Percentiles rank a stretch among this genome's conserved stretches.
These are phyloP conservation scores for Russula foetens DNA, from an alignment of 768 basidiomycete species.

Conservation along the genomic window DNA sequence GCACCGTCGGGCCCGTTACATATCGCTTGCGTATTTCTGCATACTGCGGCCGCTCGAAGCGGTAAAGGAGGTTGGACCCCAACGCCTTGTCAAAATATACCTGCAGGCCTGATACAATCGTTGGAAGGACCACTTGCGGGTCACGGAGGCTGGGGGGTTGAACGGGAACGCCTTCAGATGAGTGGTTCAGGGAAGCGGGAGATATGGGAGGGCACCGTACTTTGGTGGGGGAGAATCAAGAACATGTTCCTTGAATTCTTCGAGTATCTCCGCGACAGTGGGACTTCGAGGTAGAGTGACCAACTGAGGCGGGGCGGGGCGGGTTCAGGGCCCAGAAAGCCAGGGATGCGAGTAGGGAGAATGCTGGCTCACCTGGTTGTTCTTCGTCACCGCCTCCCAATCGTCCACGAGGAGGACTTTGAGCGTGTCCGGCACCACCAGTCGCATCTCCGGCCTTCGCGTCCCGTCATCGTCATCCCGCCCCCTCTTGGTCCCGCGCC, in stretches of 20 bases:
- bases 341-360: no score
- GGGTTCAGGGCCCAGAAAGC: neutral
- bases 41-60: constrained; percentile 93
- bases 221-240: constrained; percentile 37
- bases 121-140: constrained; percentile 61
- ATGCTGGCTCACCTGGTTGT: constrained; percentile 70
- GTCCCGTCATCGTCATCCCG: constrained; percentile 77
- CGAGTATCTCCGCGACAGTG: constrained; percentile 66
- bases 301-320: constrained; percentile 41
- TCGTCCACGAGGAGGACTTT: constrained; percentile 91
- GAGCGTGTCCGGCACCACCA: constrained; percentile 82
- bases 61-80: constrained; percentile 85
- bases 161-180: neutral
- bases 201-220: constrained; percentile 27
- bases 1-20: constrained; percentile 64
- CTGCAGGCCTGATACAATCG: constrained; percentile 76
- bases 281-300: constrained; percentile 78
- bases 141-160: constrained; percentile 53
- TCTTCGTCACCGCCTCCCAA: constrained; percentile 96
- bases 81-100: constrained; percentile 92
- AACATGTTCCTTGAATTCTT: constrained; percentile 67
- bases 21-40: constrained; percentile 66
- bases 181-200: neutral
- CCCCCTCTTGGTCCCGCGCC: constrained; percentile 58
- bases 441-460: constrained; percentile 83